These are phyloP conservation scores for Tetrapisispora iriomotensis DNA, from an alignment of 805 yeast genomes.

Conservation along the genomic window DNA sequence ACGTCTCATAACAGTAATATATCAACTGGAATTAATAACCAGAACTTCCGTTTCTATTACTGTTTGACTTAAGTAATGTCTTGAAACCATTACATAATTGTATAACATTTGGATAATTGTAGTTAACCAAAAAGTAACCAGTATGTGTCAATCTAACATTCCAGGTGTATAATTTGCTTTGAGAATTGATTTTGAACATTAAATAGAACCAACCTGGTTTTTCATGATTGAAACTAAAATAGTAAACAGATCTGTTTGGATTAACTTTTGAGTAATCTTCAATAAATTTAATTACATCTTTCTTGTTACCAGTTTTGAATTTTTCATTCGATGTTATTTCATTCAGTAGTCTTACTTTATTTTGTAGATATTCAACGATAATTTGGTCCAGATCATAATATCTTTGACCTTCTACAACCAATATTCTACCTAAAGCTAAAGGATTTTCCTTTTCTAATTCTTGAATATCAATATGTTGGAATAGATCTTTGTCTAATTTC, in stretches of 20 bases:
- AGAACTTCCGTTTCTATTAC: constrained; percentile 5
- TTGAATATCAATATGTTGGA: constrained; percentile 81
- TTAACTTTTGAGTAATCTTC: constrained; percentile 85
- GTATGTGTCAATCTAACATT: constrained; percentile 83
- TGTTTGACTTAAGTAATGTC: constrained; percentile 37
- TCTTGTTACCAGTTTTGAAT: constrained; percentile 65
- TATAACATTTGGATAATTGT: constrained; percentile 81
- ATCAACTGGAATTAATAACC: not conserved
- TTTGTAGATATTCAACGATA: constrained; percentile 76
- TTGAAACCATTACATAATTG: constrained; percentile 93
- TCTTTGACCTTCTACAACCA: constrained; percentile 56
- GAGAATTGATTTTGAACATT: constrained; percentile 71
- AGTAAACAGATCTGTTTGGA: constrained; percentile 81
- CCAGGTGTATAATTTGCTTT: constrained; percentile 68
- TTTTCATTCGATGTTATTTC: constrained; percentile 82
- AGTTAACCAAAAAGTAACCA: constrained; percentile 72
- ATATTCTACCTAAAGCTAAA: constrained; percentile 43
- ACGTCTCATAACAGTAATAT: too few relatives aligned
- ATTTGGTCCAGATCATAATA: constrained; percentile 90
- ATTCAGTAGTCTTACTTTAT: constrained; percentile 71
- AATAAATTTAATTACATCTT: constrained; percentile 79
- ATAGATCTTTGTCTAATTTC: constrained; percentile 86
- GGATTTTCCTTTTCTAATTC: constrained; percentile 65
- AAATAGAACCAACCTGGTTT: constrained; percentile 90
- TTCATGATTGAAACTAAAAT: constrained; percentile 81